phyloP scores from a whole-genome alignment of 2,329 filamentous ascomycete genomes.

The Paecilomyces dactylethromorphus region DNA sequence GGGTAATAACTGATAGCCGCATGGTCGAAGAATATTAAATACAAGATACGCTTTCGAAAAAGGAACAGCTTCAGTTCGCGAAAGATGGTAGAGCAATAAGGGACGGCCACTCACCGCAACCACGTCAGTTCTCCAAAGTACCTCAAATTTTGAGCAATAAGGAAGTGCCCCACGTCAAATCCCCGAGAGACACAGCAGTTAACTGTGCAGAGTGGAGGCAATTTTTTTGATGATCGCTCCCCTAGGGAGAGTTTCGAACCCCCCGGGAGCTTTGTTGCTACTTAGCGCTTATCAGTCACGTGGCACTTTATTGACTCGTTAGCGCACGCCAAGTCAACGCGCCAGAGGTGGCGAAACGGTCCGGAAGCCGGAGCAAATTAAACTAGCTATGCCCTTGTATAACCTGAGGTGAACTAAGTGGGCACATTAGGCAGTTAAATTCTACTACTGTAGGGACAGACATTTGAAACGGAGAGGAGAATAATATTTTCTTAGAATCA shows the following conservation, averaged over 20 bases:
- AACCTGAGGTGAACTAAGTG: no score
- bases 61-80: background rate
- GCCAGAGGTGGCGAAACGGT: background rate
- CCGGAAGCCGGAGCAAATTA: background rate
- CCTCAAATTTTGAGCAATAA: background rate
- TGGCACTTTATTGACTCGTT: background rate
- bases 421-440: background rate
- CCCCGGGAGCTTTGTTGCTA: background rate
- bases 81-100: background rate
- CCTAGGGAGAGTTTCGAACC: background rate
- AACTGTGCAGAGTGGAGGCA: background rate
- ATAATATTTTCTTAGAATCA: no score
- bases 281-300: background rate
- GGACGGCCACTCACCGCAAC: background rate
- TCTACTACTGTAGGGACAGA: background rate
- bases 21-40: background rate
- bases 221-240: background rate
- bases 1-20: background rate
- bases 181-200: background rate
- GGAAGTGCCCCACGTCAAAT: background rate
- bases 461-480: background rate
- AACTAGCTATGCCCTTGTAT: no score
- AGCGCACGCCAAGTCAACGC: background rate
- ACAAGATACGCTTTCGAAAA: background rate
- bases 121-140: background rate